Base-by-base conservation (phyloP, 2,329 filamentous ascomycete genomes). In the Myriosclerotinia curreyana region DNA sequence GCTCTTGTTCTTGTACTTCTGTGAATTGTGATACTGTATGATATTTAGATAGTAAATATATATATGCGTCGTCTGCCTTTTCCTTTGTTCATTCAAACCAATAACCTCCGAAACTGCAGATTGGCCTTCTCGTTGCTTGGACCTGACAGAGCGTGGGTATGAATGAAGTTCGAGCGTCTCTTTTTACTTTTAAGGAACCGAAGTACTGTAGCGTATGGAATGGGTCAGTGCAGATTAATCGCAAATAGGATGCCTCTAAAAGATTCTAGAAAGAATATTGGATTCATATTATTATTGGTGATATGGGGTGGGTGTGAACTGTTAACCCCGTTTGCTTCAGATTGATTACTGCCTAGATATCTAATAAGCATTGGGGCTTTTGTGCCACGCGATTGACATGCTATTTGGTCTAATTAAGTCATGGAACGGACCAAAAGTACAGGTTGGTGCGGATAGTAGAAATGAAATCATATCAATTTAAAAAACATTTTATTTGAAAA, bases 261-360 rank as follows among this genome's bases (percentile, higher is more conserved):
- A 28, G 36, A 28, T 42, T 55, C 53, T 14, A 28, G 9, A 5
- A 20, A 22, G 42, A 42, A 55, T 11, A 55, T 36, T 36, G 31
- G 53, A 55, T n/a, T n/a, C n/a, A n/a, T n/a, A n/a, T n/a, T n/a
- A n/a, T n/a, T n/a, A n/a, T n/a, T n/a, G n/a, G n/a, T n/a, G n/a
- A n/a, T n/a, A n/a, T n/a, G n/a, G n/a, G n/a, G n/a, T n/a, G n/a
- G n/a, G n/a, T n/a, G n/a, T n/a, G n/a, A n/a, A n/a, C n/a, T n/a
- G 5, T 28, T 15, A 55, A 36, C 22, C 38, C 52, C 38, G 17
- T 55, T 38, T 55, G 53, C 53, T 42, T 55, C 53, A n/a, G 36
- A 55, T 55, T 55, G 53, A 55, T 55, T 55, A 28, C 3, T 36
- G 14, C 15, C 8, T 54, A n/a, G n/a, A n/a, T n/a, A 40, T 34